Conservation (phyloP, 495 filamentous ascomycete genomes). For the Aspergillus wentii region DNA sequence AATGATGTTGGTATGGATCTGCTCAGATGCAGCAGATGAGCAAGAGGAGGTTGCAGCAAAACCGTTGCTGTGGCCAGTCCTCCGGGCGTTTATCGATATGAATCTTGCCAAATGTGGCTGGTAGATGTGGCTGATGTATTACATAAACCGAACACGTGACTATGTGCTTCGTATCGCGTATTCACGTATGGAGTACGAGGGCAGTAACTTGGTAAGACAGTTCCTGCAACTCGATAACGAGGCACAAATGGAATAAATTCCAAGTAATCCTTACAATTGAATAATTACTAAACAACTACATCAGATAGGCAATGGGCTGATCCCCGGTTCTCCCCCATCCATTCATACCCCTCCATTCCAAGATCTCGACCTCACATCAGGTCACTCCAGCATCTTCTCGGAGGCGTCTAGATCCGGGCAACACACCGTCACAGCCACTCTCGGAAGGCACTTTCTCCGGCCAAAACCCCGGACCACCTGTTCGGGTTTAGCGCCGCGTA, state of each 20-base stretch:
- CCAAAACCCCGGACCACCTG: slow-evolving; percentile 7
- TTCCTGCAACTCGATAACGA: too few relatives aligned
- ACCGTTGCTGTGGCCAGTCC: neutral
- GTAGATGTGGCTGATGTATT: slow-evolving; percentile 8
- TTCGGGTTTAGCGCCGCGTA: slow-evolving; percentile 3
- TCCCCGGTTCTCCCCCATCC: too few relatives aligned
- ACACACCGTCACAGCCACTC: neutral
- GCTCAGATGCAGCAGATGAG: slow-evolving; percentile 1
- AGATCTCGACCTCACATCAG: too few relatives aligned
- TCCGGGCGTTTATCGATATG: slow-evolving; percentile 22
- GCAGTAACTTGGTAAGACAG: too few relatives aligned
- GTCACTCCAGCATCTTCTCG: too few relatives aligned
- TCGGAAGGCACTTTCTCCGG: slow-evolving; percentile 2
- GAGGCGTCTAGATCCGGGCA: neutral
- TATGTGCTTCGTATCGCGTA: slow-evolving; percentile 2
- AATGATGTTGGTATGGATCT: neutral
- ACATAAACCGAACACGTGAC: slow-evolving; percentile 14
- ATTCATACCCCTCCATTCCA: too few relatives aligned
- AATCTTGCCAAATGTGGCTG: slow-evolving; percentile 2
- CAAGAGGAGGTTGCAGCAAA: neutral
- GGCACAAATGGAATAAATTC: too few relatives aligned
- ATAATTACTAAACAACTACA: too few relatives aligned
- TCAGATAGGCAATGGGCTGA: too few relatives aligned
- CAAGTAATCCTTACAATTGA: too few relatives aligned
- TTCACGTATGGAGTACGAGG: neutral